Conservation (phyloP, 371 early-diverging fungal species). For the Mortierella sp. region DNA sequence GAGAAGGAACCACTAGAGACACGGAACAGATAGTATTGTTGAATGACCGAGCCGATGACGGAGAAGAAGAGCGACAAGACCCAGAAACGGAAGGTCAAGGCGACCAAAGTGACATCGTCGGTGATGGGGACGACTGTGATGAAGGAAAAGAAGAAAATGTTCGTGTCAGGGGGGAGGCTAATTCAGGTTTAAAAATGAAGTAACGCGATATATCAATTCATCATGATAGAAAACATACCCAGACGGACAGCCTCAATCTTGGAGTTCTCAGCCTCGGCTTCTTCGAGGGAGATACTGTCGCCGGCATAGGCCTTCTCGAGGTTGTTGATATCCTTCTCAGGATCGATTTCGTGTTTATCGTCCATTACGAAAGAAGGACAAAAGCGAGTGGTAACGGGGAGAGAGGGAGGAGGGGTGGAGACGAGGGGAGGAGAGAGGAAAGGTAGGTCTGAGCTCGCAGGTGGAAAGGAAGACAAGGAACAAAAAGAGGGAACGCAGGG, state of each 20-base stretch:
- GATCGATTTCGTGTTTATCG: neutral
- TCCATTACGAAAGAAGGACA: neutral
- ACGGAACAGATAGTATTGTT: conserved; percentile 60
- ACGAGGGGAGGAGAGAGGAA: neutral
- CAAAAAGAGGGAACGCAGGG: too few relatives aligned
- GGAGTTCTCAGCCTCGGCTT: conserved; percentile 22
- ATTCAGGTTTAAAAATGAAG: conserved; percentile 56
- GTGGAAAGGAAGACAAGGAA: too few relatives aligned
- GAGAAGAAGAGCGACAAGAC: conserved; percentile 75
- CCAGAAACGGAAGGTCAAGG: conserved; percentile 79
- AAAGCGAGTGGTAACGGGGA: neutral
- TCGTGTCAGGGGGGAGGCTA: conserved; percentile 62
- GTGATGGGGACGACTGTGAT: conserved; percentile 62
- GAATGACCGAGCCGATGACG: conserved; percentile 67
- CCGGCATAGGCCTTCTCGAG: conserved; percentile 2
- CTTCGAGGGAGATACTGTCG: conserved; percentile 11
- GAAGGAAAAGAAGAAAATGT: neutral
- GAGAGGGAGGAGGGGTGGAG: neutral
- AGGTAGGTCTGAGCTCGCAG: neutral
- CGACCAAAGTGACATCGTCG: conserved; percentile 71
- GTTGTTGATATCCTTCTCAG: neutral
- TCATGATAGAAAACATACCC: conserved; percentile 18
- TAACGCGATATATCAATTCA: neutral
- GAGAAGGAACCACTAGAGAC: conserved; percentile 42
- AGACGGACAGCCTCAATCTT: conserved; percentile 36